phyloP scores from a whole-genome alignment of 2,329 filamentous ascomycete species.

The Hypoxylon sp. region DNA sequence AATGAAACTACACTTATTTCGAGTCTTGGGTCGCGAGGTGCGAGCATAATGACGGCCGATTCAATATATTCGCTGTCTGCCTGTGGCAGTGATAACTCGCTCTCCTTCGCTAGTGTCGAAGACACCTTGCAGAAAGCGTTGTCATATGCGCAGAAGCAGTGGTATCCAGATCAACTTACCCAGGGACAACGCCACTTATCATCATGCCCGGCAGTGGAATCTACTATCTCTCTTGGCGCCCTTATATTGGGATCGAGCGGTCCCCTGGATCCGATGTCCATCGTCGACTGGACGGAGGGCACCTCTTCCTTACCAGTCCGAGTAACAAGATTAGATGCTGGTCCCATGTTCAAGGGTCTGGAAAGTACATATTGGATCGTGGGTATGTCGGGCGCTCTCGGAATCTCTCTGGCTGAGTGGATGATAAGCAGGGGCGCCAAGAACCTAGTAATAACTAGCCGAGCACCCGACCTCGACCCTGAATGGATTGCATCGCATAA shows the following conservation, averaged over 20 bases:
- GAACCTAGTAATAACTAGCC: conserved; percentile 6
- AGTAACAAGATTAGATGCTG: not conserved
- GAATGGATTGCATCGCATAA: conserved; percentile 3
- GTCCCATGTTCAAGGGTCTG: not conserved
- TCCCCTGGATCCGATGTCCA: not conserved
- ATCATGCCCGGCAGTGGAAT: not conserved
- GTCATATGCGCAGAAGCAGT: too few relatives aligned
- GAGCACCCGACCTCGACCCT: not conserved
- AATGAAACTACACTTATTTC: too few relatives aligned
- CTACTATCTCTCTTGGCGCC: not conserved
- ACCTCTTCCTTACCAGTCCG: not conserved
- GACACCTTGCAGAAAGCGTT: too few relatives aligned
- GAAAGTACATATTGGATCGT: conserved; percentile 16
- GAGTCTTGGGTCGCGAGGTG: too few relatives aligned
- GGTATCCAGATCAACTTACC: too few relatives aligned
- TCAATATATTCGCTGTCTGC: too few relatives aligned
- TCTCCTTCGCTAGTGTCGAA: too few relatives aligned
- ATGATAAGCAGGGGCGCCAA: conserved; percentile 2
- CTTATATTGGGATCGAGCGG: not conserved
- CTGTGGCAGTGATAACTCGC: too few relatives aligned
- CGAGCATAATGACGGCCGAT: too few relatives aligned
- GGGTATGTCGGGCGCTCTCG: conserved; percentile 25
- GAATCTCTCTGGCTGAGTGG: conserved; percentile 29
- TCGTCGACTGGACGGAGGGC: not conserved
- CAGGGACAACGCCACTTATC: too few relatives aligned